Conservation (phyloP, 1,139 yeast genomes). For the Lodderomyces margitis region DNA sequence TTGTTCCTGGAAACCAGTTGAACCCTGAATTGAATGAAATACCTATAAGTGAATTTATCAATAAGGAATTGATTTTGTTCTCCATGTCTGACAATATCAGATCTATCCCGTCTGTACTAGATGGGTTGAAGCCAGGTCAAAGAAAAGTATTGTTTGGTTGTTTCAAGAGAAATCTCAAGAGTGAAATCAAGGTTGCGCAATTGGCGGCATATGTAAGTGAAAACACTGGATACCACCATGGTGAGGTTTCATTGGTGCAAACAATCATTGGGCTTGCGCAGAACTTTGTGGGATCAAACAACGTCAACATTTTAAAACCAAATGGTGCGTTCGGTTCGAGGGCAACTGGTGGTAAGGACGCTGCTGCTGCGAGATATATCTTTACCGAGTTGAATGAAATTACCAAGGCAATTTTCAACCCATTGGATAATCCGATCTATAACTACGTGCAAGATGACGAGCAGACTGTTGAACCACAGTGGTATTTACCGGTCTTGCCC, state of each 20-base stretch:
- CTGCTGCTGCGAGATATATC: conserved; percentile 97
- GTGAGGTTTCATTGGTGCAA: conserved; percentile 83
- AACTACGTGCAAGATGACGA: conserved; percentile 90
- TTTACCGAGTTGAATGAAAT: conserved; percentile 79
- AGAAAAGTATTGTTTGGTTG: conserved; percentile 89
- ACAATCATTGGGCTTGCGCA: conserved; percentile 95
- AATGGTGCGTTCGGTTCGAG: conserved; percentile 97
- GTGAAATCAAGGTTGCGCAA: conserved; percentile 87
- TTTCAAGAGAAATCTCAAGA: conserved; percentile 72
- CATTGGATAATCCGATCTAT: conserved; percentile 76
- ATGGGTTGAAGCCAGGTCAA: conserved; percentile 97
- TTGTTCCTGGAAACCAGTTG: conserved; percentile 86
- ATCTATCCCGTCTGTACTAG: conserved; percentile 91
- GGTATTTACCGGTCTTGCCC: conserved; percentile 92
- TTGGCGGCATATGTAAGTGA: conserved; percentile 88
- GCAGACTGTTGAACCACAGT: conserved; percentile 90
- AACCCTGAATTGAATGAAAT: conserved; percentile 77
- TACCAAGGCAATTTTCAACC: conserved; percentile 73
- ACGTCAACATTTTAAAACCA: conserved; percentile 80
- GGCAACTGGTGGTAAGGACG: conserved; percentile 97
- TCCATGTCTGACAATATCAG: conserved; percentile 97
- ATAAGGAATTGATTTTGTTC: conserved; percentile 89
- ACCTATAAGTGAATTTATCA: conserved; percentile 91
- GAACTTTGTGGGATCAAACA: conserved; percentile 91
- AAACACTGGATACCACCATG: conserved; percentile 94